Conservation (phyloP, 179 eudicot genomes). For the Camellia oleifera region DNA sequence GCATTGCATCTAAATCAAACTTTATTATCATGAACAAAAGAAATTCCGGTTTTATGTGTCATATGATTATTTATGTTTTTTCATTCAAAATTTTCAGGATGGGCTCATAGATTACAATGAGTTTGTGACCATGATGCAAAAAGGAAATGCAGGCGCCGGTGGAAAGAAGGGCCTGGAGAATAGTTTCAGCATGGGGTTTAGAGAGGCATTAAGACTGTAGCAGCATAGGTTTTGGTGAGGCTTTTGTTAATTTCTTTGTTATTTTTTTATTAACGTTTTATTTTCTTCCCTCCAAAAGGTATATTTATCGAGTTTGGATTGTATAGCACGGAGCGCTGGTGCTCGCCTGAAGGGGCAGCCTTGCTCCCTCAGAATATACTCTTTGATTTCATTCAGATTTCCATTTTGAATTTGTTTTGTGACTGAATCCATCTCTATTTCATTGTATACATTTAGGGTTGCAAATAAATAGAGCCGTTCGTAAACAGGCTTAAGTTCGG, state of each 20-base stretch:
- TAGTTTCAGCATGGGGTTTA: slow-evolving; percentile 54
- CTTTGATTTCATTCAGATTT: background rate
- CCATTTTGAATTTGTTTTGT: background rate
- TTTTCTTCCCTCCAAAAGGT: background rate
- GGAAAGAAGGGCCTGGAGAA: slow-evolving; percentile 56
- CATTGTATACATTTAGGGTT: background rate
- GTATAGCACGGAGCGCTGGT: background rate
- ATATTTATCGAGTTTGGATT: background rate
- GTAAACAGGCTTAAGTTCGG: too few relatives aligned
- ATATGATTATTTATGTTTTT: background rate
- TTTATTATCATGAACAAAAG: background rate
- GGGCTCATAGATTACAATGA: slow-evolving; percentile 86
- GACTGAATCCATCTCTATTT: background rate
- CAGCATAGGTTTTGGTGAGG: background rate
- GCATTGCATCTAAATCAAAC: too few relatives aligned
- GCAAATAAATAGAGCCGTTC: too few relatives aligned
- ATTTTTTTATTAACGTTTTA: background rate
- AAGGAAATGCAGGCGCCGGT: slow-evolving; percentile 49
- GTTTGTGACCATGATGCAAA: slow-evolving; percentile 88
- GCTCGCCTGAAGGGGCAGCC: slow-evolving; percentile 7
- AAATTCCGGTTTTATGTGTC: background rate
- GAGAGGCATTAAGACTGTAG: slow-evolving; percentile 58
- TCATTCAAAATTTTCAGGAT: slow-evolving; percentile 41
- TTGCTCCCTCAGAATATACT: background rate
- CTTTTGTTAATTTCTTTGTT: background rate